Base-by-base conservation (phyloP, 1,139 yeast species). In the Saccharomyces hybrid region DNA sequence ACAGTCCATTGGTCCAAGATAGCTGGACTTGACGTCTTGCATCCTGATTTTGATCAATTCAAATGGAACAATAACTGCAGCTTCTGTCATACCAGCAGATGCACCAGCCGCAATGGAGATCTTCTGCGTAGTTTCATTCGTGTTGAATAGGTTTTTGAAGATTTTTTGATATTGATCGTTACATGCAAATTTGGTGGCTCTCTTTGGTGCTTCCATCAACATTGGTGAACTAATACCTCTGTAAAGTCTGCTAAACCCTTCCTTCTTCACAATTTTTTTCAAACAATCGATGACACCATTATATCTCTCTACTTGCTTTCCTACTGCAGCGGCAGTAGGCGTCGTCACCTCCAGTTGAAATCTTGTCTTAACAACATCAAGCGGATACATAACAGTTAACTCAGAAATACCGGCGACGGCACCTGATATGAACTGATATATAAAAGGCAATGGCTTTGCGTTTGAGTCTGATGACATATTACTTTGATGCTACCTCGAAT, bases 371-470 rank as follows among this genome's bases (percentile, higher is more conserved):
- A 95, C 97, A 59, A 93, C 97, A 72, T 95, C 99, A 67, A 93
- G 78, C 50, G 99, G 99, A 71, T 93, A 93, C 99, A 93, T 93
- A 61, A 90, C 93, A 68, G 93, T 79, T 71, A 95, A 89, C 78
- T 93, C 99, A 28, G 97, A 89, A 59, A 93, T 90, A 61, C 99
- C 99, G 59, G 99, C 99, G 67, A 91, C 80, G 64, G 99, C 99
- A 56, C 99, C 99, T 25, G 98, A 81, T 49, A 83, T 76, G 70
- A 93, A 93, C 73, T 93, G 98, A 78, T 90, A 91, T 26, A 44
- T 26, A 31, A 51, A 51, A 9, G 53, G 53, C 26, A 51, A 34
- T 14, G 53, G 53, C 29, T 44, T 38, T 5, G 48, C 44, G 44
- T 38, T 38, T 38, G 44, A 11, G 9, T 38, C 44, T 38, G 44